Conservation (phyloP, 164 flowering plant genomes). For the Magnolia kwangsiensis region DNA sequence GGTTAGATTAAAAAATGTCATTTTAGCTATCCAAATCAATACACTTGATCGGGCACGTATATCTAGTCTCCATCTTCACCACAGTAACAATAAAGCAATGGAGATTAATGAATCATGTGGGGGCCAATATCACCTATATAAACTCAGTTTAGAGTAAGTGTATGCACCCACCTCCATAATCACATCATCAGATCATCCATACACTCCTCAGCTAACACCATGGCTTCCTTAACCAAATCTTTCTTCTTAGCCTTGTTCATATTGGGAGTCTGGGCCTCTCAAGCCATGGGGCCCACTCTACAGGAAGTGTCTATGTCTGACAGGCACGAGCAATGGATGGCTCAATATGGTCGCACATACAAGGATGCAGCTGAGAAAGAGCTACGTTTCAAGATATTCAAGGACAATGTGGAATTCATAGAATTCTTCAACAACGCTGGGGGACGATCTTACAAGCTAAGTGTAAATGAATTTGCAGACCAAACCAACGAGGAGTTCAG, state of each 20-base stretch:
- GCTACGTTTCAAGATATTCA: slow-evolving; percentile 29
- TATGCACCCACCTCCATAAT: too few species aligned
- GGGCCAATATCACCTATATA: too few species aligned
- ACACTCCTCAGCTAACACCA: too few species aligned
- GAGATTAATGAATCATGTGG: too few species aligned
- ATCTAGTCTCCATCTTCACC: too few species aligned
- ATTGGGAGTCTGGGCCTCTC: slow-evolving; percentile 4
- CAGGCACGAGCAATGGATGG: slow-evolving; percentile 23
- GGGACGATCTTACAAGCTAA: slow-evolving; percentile 16
- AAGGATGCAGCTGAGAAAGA: slow-evolving; percentile 14
- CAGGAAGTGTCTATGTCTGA: slow-evolving; percentile 4
- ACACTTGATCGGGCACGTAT: too few species aligned
- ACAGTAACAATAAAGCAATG: too few species aligned
- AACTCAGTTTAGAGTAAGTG: too few species aligned
- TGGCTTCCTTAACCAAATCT: too few species aligned
- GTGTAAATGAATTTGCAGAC: slow-evolving; percentile 28
- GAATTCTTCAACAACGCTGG: slow-evolving; percentile 21
- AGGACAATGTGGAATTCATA: slow-evolving; percentile 26
- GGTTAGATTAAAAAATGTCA: too few species aligned
- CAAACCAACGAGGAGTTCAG: slow-evolving; percentile 30
- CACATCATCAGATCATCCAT: too few species aligned
- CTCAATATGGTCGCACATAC: slow-evolving; percentile 10
- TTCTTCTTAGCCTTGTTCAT: background rate
- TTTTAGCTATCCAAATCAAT: too few species aligned
- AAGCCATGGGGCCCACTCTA: background rate